A percentile compares a stretch with the other conserved stretches of the same genome.
These are phyloP conservation scores for Solanum stenotomum DNA, from an alignment of 257 asterid genomes.

Conservation along the genomic window DNA sequence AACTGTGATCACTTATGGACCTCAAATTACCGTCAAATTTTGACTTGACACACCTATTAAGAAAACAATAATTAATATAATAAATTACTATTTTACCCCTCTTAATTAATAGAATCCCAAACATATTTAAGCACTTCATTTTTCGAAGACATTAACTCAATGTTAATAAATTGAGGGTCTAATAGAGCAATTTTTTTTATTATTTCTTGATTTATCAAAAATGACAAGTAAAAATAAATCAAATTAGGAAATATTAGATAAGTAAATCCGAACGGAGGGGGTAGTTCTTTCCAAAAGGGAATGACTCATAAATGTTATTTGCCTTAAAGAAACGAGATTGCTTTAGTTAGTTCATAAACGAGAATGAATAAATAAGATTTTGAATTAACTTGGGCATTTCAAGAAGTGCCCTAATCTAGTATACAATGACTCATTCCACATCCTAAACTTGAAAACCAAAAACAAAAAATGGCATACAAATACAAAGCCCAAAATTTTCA, in stretches of 20 bases:
- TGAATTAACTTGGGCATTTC: background rate
- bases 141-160: background rate
- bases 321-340: background rate
- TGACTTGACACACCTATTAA: too few relatives aligned
- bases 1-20: background rate
- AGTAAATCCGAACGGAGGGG: too few relatives aligned
- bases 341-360: background rate
- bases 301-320: background rate
- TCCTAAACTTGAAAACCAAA: background rate
- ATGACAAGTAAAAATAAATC: too few relatives aligned
- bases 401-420: background rate
- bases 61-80: too few relatives aligned
- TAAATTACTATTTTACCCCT: background rate
- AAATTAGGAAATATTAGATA: too few relatives aligned
- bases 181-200: background rate
- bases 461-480: background rate
- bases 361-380: background rate
- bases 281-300: background rate
- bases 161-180: background rate
- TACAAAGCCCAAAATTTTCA: background rate
- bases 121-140: background rate
- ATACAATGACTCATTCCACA: background rate
- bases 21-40: background rate
- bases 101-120: background rate
- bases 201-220: too few relatives aligned